Evolutionary conservation across 495 filamentous ascomycete species (phyloP).

Genomic region (Tuber indicum): DNA sequence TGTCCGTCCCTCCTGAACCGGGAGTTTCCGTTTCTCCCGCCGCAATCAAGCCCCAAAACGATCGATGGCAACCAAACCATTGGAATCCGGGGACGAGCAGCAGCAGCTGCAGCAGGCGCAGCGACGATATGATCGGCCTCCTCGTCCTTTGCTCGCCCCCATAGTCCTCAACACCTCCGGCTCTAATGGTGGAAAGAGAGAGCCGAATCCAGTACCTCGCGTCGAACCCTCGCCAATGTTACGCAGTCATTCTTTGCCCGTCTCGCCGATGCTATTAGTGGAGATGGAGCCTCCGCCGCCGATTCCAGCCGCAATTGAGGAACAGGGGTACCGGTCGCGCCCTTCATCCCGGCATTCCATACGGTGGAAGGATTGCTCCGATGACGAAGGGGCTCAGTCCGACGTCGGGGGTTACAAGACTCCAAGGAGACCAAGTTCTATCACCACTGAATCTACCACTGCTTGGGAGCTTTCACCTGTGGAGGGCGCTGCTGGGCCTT

Average conservation of each 20-base stretch:
- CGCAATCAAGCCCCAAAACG: constrained; percentile 2
- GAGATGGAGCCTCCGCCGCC: constrained; percentile 40
- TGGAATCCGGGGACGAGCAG: constrained; percentile 14
- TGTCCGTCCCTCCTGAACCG: neutral
- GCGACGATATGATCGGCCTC: neutral
- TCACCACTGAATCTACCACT: constrained; percentile 33
- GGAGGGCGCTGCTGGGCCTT: constrained; percentile 29
- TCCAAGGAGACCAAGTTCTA: constrained; percentile 26
- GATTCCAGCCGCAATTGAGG: constrained; percentile 38
- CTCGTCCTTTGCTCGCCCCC: constrained; percentile 31
- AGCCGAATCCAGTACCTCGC: constrained; percentile 23
- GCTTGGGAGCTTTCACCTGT: constrained; percentile 38
- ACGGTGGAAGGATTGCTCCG: constrained; percentile 28
- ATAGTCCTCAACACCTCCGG: constrained; percentile 30
- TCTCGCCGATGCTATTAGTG: constrained; percentile 10
- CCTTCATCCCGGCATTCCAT: constrained; percentile 30
- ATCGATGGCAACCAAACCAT: constrained; percentile 50
- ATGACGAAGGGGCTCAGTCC: constrained; percentile 7
- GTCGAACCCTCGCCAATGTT: constrained; percentile 25
- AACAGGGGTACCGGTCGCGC: constrained; percentile 31
- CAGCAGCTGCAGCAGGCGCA: neutral
- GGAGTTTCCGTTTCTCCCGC: neutral
- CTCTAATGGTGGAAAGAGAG: constrained; percentile 16
- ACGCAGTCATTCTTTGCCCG: constrained; percentile 16
- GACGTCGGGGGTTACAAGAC: constrained; percentile 26